These are phyloP conservation scores for Tetrastigma voinierianum DNA, from an alignment of 164 flowering plant species.

Conservation along the genomic window DNA sequence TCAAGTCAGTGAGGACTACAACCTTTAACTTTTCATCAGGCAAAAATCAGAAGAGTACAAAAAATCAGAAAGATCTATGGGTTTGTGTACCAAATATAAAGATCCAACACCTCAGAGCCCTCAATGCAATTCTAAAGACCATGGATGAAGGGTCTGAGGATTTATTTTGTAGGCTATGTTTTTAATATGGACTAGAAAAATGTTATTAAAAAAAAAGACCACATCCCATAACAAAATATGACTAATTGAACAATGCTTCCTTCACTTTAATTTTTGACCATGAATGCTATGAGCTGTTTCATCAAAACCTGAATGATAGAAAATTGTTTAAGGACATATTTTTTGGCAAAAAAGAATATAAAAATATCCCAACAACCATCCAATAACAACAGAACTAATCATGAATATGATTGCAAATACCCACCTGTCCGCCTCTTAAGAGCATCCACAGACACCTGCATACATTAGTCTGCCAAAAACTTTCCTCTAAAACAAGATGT, in stretches of 20 bases:
- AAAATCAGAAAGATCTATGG: no score
- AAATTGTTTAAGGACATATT: neutral
- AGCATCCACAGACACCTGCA: slow-evolving; percentile 19
- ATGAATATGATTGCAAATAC: slow-evolving; percentile 15
- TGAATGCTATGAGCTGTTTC: no score
- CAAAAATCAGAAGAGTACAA: no score
- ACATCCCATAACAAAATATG: slow-evolving; percentile 1
- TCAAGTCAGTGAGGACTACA: no score
- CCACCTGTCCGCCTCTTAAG: slow-evolving; percentile 22
- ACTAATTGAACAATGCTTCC: neutral
- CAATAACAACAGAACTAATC: slow-evolving; percentile 17
- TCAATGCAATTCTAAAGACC: no score
- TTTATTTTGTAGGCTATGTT: neutral
- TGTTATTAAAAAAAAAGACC: neutral
- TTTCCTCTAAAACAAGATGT: slow-evolving; percentile 8
- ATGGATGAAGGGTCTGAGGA: no score
- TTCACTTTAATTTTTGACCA: no score
- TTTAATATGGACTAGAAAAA: neutral
- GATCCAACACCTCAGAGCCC: no score
- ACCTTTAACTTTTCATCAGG: no score
- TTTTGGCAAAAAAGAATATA: slow-evolving; percentile 18
- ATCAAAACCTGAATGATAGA: no score
- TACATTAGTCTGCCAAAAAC: slow-evolving; percentile 11
- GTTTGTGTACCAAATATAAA: no score
- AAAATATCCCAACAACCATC: slow-evolving; percentile 13